Conservation (phyloP, 1,284 basidiomycete genomes). For the Microbotryum silenes-acaulis region DNA sequence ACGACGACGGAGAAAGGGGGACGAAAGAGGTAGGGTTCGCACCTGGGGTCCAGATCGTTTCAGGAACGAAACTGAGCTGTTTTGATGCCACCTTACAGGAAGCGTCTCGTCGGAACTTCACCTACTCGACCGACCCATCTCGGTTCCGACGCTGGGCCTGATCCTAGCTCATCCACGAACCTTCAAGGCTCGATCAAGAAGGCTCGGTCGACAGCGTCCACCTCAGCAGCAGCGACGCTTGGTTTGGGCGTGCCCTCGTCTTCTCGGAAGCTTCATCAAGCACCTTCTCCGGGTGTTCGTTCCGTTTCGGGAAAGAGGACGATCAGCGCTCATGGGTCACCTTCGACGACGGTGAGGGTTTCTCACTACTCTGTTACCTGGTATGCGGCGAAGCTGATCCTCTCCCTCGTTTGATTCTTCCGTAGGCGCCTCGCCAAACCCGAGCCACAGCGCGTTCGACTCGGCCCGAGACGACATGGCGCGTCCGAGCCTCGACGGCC, state of each 20-base stretch:
- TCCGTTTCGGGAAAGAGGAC: too few relatives aligned
- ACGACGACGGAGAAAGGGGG: background rate
- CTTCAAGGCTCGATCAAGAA: too few relatives aligned
- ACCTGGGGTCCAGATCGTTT: too few relatives aligned
- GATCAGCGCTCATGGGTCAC: too few relatives aligned
- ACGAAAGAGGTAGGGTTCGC: background rate
- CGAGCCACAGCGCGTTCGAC: background rate
- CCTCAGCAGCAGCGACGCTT: too few relatives aligned
- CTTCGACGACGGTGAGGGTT: conserved; percentile 7
- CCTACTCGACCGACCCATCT: conserved; percentile 4
- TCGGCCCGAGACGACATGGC: too few relatives aligned
- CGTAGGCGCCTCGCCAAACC: background rate
- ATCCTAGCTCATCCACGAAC: background rate
- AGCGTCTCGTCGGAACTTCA: background rate
- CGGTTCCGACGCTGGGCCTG: background rate
- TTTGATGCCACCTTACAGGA: background rate
- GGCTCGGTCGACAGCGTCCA: too few relatives aligned
- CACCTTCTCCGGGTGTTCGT: too few relatives aligned
- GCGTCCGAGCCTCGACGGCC: background rate
- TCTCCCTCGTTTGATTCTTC: background rate
- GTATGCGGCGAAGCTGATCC: background rate
- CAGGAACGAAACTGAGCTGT: too few relatives aligned
- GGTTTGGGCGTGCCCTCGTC: too few relatives aligned
- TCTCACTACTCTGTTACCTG: too few relatives aligned
- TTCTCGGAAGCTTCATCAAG: too few relatives aligned